These are phyloP conservation scores for Penicillium glabrum DNA, from an alignment of 2,329 filamentous ascomycete species.

Conservation along the genomic window DNA sequence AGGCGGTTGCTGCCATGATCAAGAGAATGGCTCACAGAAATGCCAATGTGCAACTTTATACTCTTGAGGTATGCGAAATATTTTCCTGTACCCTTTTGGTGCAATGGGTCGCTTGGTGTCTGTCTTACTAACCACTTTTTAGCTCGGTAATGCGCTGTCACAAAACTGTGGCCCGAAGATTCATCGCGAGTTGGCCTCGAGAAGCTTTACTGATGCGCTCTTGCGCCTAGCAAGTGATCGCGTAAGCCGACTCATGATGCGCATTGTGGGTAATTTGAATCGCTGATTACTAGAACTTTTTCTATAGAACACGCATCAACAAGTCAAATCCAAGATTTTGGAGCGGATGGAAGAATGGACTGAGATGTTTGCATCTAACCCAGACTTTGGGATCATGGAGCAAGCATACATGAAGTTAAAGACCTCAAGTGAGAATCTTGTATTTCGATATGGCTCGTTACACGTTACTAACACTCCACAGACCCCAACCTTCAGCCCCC, in stretches of 20 bases:
- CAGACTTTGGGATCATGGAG: conserved; percentile 95
- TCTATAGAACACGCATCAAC: conserved; percentile 77
- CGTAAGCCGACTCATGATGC: conserved; percentile 31
- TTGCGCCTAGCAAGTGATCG: conserved; percentile 87
- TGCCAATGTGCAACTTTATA: conserved; percentile 94
- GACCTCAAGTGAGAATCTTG: conserved; percentile 52
- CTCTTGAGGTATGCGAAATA: conserved; percentile 65
- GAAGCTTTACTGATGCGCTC: conserved; percentile 91
- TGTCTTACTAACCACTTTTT: conserved; percentile 11
- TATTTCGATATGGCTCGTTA: background rate
- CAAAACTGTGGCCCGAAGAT: conserved; percentile 87
- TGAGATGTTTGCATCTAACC: conserved; percentile 86
- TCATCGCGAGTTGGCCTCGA: conserved; percentile 85
- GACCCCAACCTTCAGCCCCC: conserved; percentile 90
- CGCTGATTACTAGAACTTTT: background rate
- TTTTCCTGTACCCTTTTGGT: background rate
- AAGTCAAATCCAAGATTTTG: conserved; percentile 95
- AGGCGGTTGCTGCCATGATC: conserved; percentile 86
- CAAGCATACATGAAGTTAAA: conserved; percentile 89
- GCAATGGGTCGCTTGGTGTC: background rate
- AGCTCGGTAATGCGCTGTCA: conserved; percentile 86
- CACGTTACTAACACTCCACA: conserved; percentile 39
- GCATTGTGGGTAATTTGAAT: conserved; percentile 2
- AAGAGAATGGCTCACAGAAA: conserved; percentile 90
- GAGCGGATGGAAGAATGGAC: conserved; percentile 97